Percentiles rank a stretch among this genome's conserved stretches.
phyloP scores from a whole-genome alignment of 805 yeast species.

The Starmera caribaea region DNA sequence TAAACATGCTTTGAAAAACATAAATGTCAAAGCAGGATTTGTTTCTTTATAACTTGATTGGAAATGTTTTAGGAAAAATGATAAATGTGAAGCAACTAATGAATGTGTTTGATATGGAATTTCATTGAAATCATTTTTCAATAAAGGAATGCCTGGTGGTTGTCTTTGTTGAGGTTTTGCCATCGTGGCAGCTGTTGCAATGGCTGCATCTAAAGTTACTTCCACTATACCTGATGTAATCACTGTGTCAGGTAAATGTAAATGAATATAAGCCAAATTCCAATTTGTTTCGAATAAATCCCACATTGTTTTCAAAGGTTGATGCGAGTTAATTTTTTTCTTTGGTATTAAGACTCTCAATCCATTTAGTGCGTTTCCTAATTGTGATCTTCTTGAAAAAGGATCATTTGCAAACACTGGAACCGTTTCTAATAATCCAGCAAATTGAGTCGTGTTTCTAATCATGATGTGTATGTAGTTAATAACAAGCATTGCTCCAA shows the following conservation, averaged over 20 bases:
- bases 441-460: background rate
- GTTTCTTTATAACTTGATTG: background rate
- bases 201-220: background rate
- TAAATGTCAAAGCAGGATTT: background rate
- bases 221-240: background rate
- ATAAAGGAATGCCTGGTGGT: background rate
- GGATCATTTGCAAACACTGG: background rate
- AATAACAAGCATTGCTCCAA: slow-evolving; percentile 1
- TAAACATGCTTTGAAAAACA: background rate
- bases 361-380: slow-evolving; percentile 1
- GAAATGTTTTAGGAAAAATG: background rate
- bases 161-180: background rate
- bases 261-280: slow-evolving; percentile 1
- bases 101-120: background rate
- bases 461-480: background rate
- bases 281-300: slow-evolving; percentile 1
- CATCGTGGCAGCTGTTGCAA: background rate
- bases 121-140: background rate
- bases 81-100: background rate
- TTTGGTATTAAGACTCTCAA: background rate
- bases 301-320: background rate
- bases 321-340: background rate
- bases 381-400: slow-evolving; percentile 2
- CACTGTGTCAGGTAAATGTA: background rate
- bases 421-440: background rate